Conservation (phyloP, 1,139 yeast genomes). For the Torulaspora pretoriensis region DNA sequence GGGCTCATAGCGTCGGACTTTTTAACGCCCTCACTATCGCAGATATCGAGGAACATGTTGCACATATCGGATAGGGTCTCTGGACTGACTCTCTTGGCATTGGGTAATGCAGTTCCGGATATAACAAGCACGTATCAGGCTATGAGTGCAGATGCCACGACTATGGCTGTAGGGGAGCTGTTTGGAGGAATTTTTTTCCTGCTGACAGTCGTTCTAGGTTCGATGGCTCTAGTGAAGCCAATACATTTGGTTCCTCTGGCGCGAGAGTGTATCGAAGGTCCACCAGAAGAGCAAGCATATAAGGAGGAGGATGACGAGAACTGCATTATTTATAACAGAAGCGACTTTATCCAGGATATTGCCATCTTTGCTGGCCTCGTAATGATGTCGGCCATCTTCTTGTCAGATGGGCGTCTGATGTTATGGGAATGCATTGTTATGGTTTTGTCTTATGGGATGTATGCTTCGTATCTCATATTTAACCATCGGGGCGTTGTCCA, state of each 20-base stretch:
- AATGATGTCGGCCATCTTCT: conserved; percentile 17
- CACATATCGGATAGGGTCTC: conserved; percentile 73
- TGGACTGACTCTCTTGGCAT: conserved; percentile 81
- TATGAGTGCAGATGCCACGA: conserved; percentile 59
- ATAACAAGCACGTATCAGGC: conserved; percentile 81
- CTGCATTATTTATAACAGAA: conserved; percentile 20
- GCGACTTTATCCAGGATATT: conserved; percentile 27
- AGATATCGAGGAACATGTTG: conserved; percentile 37
- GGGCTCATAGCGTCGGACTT: conserved; percentile 34
- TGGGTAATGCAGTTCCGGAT: conserved; percentile 93
- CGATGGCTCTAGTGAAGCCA: conserved; percentile 26
- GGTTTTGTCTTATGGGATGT: conserved; percentile 20
- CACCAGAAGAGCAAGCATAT: background rate
- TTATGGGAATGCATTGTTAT: conserved; percentile 28
- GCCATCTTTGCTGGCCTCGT: conserved; percentile 23
- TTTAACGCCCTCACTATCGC: conserved; percentile 32
- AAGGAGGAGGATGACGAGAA: conserved; percentile 6
- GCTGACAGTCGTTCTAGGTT: conserved; percentile 31
- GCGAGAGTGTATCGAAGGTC: background rate
- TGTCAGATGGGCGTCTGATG: conserved; percentile 25
- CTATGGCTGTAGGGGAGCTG: conserved; percentile 82
- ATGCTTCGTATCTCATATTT: conserved; percentile 17
- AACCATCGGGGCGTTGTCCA: conserved; percentile 2
- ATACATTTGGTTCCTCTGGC: conserved; percentile 17
- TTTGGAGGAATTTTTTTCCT: conserved; percentile 57